Conservation (phyloP, 78 protist species). For the Pelomyxa schiedti region DNA sequence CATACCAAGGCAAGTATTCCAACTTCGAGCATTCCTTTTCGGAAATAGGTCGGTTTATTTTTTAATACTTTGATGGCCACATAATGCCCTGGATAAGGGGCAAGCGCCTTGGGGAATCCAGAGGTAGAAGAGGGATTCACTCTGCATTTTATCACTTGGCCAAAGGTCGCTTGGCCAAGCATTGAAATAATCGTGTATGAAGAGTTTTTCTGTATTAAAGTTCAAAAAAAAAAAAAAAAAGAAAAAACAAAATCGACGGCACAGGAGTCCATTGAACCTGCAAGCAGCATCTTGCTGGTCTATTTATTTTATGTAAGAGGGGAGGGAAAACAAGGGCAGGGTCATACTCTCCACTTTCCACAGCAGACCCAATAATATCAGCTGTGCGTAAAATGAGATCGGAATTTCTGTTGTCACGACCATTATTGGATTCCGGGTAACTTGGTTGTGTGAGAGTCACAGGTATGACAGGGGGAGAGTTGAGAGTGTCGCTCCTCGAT, state of each 20-base stretch:
- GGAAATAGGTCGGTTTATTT: constrained; percentile 62
- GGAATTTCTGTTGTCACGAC: constrained; percentile 40
- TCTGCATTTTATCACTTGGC: constrained; percentile 30
- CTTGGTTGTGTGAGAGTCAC: too few species aligned
- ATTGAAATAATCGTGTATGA: constrained; percentile 41
- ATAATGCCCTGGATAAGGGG: neutral
- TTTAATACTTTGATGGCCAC: constrained; percentile 91
- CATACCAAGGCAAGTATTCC: constrained; percentile 54
- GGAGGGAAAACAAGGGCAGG: too few species aligned
- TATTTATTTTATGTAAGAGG: too few species aligned
- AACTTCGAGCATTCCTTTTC: constrained; percentile 67
- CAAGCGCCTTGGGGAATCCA: too few species aligned
- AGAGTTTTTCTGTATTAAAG: neutral
- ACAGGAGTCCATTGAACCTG: too few species aligned
- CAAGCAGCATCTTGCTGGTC: neutral
- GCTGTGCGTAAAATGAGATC: neutral
- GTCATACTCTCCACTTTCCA: too few species aligned
- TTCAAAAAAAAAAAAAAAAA: too few species aligned
- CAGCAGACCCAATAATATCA: neutral
- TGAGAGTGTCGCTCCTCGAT: too few species aligned
- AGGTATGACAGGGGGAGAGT: too few species aligned
- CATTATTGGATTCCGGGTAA: too few species aligned
- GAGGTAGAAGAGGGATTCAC: neutral
- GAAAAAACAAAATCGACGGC: too few species aligned
- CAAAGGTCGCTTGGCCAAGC: constrained; percentile 90